These are phyloP conservation scores for Barnettozyma sucrosica DNA, from an alignment of 805 yeast genomes.

Conservation along the genomic window DNA sequence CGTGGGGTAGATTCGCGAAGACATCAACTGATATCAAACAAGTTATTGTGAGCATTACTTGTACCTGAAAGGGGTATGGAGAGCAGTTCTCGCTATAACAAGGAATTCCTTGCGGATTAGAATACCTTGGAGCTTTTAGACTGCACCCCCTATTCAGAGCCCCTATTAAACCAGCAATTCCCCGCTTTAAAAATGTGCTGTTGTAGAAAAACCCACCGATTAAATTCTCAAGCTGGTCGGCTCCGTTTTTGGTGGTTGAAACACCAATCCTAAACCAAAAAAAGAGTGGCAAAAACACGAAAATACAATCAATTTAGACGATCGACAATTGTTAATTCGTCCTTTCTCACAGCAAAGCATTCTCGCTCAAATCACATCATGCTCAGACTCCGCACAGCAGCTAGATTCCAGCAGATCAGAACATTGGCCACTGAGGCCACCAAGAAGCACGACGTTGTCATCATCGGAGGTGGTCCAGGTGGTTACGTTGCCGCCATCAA, in stretches of 20 bases:
- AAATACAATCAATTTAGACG: too few relatives aligned
- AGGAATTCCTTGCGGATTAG: too few relatives aligned
- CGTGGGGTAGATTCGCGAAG: background rate
- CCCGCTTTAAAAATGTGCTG: background rate
- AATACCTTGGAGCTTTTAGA: too few relatives aligned
- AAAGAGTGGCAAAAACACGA: background rate
- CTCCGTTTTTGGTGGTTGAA: background rate
- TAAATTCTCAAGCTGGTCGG: background rate
- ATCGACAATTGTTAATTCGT: background rate
- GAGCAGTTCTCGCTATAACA: too few relatives aligned
- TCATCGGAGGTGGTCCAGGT: conserved; percentile 99
- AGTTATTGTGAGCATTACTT: too few relatives aligned
- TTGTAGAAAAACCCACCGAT: background rate
- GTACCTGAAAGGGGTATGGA: too few relatives aligned
- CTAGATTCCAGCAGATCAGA: conserved; percentile 8
- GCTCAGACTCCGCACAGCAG: conserved; percentile 4
- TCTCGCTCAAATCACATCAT: background rate
- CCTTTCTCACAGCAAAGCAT: background rate
- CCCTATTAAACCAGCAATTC: background rate
- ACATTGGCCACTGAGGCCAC: conserved; percentile 14
- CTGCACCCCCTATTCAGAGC: too few relatives aligned
- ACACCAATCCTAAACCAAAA: background rate
- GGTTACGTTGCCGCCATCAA: conserved; percentile 99
- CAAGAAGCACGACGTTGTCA: conserved; percentile 78
- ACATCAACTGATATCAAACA: background rate